phyloP scores from a whole-genome alignment of 139 green algal species.

The Chloropicon primus region DNA sequence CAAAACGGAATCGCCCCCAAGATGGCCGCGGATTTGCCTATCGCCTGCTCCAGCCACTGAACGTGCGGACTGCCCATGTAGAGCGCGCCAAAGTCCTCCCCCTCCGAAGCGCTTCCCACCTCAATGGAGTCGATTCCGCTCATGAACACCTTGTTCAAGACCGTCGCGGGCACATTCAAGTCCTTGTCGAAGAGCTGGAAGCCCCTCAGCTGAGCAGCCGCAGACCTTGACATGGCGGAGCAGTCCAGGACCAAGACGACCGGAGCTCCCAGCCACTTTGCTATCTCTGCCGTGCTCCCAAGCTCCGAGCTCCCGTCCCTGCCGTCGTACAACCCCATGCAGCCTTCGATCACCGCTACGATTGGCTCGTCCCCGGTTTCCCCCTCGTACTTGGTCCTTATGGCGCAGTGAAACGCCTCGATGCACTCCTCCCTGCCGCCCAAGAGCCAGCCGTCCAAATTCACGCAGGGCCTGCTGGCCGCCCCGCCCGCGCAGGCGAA shows the following conservation, averaged over 20 bases:
- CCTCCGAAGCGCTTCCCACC: no score
- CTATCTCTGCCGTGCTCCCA: slow-evolving; percentile 64
- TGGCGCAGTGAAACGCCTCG: slow-evolving; percentile 18
- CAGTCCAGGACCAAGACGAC: slow-evolving; percentile 79
- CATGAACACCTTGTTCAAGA: slow-evolving; percentile 61
- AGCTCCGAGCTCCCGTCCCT: slow-evolving; percentile 38
- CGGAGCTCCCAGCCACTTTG: slow-evolving; percentile 56
- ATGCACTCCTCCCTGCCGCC: slow-evolving; percentile 28
- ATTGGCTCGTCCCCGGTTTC: slow-evolving; percentile 34
- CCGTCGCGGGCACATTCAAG: slow-evolving; percentile 45
- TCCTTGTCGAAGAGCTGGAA: slow-evolving; percentile 50
- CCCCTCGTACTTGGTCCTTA: background rate
- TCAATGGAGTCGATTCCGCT: background rate
- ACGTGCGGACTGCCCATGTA: slow-evolving; percentile 20
- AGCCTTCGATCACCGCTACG: slow-evolving; percentile 64
- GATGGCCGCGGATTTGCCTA: slow-evolving; percentile 30
- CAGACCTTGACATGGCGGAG: slow-evolving; percentile 31
- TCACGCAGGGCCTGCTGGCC: slow-evolving; percentile 52
- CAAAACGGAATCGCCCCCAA: slow-evolving; percentile 57
- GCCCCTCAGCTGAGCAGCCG: slow-evolving; percentile 50
- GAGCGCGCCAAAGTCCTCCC: background rate
- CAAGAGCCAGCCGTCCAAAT: slow-evolving; percentile 76
- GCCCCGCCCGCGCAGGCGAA: background rate
- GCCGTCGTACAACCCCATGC: slow-evolving; percentile 70
- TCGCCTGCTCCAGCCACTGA: slow-evolving; percentile 39